A percentile compares a stretch with the other conserved stretches of the same genome.
Evolutionary conservation across 305 asterid species (phyloP).

Genomic region (Vinca major): DNA sequence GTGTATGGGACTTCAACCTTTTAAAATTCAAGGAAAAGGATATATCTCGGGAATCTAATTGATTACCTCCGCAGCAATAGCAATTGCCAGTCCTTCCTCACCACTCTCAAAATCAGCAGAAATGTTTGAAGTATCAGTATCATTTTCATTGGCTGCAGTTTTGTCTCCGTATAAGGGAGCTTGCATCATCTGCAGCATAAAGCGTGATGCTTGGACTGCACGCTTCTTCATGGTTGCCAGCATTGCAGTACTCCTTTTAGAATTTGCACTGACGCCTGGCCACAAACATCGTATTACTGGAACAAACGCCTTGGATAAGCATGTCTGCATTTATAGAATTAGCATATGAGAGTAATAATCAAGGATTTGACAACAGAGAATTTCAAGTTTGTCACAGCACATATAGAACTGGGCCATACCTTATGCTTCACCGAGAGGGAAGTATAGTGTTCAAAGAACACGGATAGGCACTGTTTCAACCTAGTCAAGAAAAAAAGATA

Average conservation of each 20-base stretch:
- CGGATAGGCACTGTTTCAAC: conserved; percentile 86
- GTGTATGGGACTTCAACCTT: not conserved
- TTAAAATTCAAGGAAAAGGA: not conserved
- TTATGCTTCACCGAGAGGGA: conserved; percentile 75
- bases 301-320: conserved; percentile 68
- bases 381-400: not conserved
- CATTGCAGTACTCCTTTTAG: conserved; percentile 46
- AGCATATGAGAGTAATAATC: not conserved
- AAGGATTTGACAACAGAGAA: conserved; percentile 7
- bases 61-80: conserved; percentile 77
- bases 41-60: conserved; percentile 2
- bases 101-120: conserved; percentile 50
- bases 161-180: conserved; percentile 53
- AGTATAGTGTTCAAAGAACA: conserved; percentile 94
- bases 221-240: conserved; percentile 81
- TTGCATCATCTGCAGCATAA: conserved; percentile 96
- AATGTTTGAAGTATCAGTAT: conserved; percentile 23
- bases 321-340: conserved; percentile 47
- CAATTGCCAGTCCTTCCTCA: conserved; percentile 89
- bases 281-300: conserved; percentile 78
- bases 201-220: conserved; percentile 85
- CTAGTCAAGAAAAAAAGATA: conserved; percentile 31
- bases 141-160: conserved; percentile 26
- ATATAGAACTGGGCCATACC: conserved; percentile 25
- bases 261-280: conserved; percentile 77